Percentiles rank a stretch among this genome's conserved stretches.
Conservation (phyloP, 2,329 filamentous ascomycete species). For the Nemania sp. region DNA sequence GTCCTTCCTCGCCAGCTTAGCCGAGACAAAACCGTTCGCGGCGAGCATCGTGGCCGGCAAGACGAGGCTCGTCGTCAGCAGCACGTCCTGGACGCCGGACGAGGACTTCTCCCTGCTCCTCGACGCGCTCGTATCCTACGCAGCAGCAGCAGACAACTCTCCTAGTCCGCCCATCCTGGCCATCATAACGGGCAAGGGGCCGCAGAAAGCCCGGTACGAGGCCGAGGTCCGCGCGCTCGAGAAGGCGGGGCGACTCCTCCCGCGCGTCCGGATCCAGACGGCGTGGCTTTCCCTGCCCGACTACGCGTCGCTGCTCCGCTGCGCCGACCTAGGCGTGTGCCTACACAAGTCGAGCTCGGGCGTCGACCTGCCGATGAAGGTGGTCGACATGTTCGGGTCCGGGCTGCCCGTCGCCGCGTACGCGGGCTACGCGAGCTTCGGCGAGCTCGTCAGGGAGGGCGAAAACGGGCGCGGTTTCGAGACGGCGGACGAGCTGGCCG, state of each 20-base stretch:
- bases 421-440: slow-evolving; percentile 82
- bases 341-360: slow-evolving; percentile 93
- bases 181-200: slow-evolving; percentile 94
- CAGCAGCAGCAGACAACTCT: slow-evolving; percentile 43
- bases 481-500: slow-evolving; percentile 67
- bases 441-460: slow-evolving; percentile 86
- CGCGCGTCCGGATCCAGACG: slow-evolving; percentile 60
- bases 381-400: slow-evolving; percentile 98
- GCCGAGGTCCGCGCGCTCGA: slow-evolving; percentile 66
- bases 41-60: slow-evolving; percentile 61
- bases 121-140: slow-evolving; percentile 78
- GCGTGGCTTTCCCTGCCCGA: slow-evolving; percentile 84
- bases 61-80: slow-evolving; percentile 79
- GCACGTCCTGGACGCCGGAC: slow-evolving; percentile 96
- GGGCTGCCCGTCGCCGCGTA: slow-evolving; percentile 91
- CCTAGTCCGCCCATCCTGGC: slow-evolving; percentile 62
- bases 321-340: slow-evolving; percentile 87
- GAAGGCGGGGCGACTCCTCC: slow-evolving; percentile 54
- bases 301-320: slow-evolving; percentile 82
- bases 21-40: slow-evolving; percentile 65
- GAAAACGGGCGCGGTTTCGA: slow-evolving; percentile 86
- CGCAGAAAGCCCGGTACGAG: slow-evolving; percentile 78
- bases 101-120: slow-evolving; percentile 92
- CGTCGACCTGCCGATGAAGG: slow-evolving; percentile 97
- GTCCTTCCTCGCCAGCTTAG: slow-evolving; percentile 66